Base-by-base conservation (phyloP, 805 yeast species). In the Yarrowia sp. region DNA sequence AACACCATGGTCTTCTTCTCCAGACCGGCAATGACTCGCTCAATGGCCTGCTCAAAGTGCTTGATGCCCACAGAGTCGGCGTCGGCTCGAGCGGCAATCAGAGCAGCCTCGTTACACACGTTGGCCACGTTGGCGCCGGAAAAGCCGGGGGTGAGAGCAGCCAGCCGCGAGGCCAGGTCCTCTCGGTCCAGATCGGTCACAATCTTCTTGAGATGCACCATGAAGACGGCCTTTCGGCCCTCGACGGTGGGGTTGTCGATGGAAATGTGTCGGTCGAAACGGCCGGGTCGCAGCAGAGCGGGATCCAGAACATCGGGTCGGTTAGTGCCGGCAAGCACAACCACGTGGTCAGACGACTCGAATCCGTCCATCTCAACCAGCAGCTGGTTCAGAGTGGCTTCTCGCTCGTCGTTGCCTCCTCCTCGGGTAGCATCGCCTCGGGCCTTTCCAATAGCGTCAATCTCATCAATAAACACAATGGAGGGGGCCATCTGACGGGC, bases 321-420 rank as follows among this genome's bases (percentile, higher is more conserved):
- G 76, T 95, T 95, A 0, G 99, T 95, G 80, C 99, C 99, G 0
- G 99, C 99, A 62, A 95, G 81, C 11, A 95, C 98, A 64, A 95
- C 97, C 65, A 95, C 92, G 72, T 96, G 98, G 72, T 95, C 98
- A 16, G 89, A 79, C 30, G 88, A 84, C 22, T 87, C 88, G 75
- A 95, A 95, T 7, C 99, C 99, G 77, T 95, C 99, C 99, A 95
- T 95, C 78, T 95, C 99, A 44, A 95, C 99, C 67, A 95, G 82
- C 56, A 95, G 82, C 80, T 95, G 99, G 76, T 95, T 95, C 71
- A 95, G 82, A 0, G 99, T 95, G 22, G 96, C 89, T 76, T 95
- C 99, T 74, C 97, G 88, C 78, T 95, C 99, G 75, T 95, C 99
- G 73, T 93, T 91, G 26, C 96, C 90, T 64, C 97, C 95, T 67